These are phyloP conservation scores for Pyronema domesticum DNA, from an alignment of 495 filamentous ascomycete genomes.

Conservation along the genomic window DNA sequence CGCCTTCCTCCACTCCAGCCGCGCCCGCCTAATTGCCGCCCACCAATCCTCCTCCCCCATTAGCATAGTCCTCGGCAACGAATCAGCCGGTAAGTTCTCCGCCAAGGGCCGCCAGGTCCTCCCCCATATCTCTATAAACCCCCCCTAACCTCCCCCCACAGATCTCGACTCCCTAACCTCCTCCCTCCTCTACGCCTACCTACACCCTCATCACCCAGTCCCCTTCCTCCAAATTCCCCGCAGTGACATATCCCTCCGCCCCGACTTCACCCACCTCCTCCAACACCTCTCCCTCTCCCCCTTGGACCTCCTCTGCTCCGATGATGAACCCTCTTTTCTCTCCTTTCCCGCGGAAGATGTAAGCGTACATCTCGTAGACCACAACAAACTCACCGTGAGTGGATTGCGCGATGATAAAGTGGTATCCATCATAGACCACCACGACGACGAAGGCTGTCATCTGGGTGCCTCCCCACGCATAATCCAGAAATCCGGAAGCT, in stretches of 20 bases:
- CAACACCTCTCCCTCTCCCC: slow-evolving; percentile 34
- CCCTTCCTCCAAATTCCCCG: slow-evolving; percentile 63
- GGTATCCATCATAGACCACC: slow-evolving; percentile 93
- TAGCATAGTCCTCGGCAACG: slow-evolving; percentile 53
- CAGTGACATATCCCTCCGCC: slow-evolving; percentile 52
- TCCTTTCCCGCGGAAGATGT: slow-evolving; percentile 27
- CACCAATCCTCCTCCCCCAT: slow-evolving; percentile 26
- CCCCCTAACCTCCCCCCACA: slow-evolving; percentile 19
- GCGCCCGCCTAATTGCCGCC: slow-evolving; percentile 11
- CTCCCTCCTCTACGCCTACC: slow-evolving; percentile 69
- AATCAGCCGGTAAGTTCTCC: slow-evolving; percentile 43
- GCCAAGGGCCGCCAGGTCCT: not conserved
- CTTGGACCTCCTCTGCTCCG: slow-evolving; percentile 29
- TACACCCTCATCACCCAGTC: slow-evolving; percentile 37
- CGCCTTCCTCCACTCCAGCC: slow-evolving; percentile 13
- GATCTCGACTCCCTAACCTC: slow-evolving; percentile 88
- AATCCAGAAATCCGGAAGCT: slow-evolving; percentile 50
- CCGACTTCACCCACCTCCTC: slow-evolving; percentile 53
- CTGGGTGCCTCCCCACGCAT: slow-evolving; percentile 36
- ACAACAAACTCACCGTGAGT: slow-evolving; percentile 52
- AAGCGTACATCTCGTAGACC: slow-evolving; percentile 55
- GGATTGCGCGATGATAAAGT: slow-evolving; percentile 25
- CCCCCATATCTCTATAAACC: not conserved
- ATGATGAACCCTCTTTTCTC: slow-evolving; percentile 10
- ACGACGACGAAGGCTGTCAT: slow-evolving; percentile 53